Base-by-base conservation (phyloP, 2,329 filamentous ascomycete genomes). In the Hypoxylon sp. region DNA sequence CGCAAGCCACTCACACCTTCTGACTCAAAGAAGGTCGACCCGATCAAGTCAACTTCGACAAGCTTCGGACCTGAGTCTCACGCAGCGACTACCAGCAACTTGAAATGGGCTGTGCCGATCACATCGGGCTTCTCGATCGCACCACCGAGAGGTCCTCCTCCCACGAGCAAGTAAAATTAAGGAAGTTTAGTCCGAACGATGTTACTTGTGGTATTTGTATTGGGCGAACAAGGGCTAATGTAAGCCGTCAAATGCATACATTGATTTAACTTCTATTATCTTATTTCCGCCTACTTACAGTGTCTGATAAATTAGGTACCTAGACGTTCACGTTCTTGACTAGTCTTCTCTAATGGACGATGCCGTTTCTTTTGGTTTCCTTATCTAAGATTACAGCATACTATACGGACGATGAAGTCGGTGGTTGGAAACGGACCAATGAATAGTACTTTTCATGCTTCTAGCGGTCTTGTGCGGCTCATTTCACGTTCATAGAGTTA, bases 1-100 rank as follows among this genome's bases (percentile, higher is more conserved):
- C 23, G 41, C 11, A 48, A 38, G 30, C n/a, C 21, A 30, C 14
- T 60, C 32, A 50, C 56, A 32, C 32, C 34, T 19, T 41, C 32
- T 14, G 34, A 36, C 10, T 36, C n/a, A 21, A 36, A 59, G 10
- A 51, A 32, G n/a, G 19, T 10, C 19, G 14, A 28, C 17, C 21
- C 50, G 21, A 56, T 13, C 10, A 17, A 17, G 14, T 43, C 32
- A 30, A 43, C 32, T 28, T 60, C 56, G n/a, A 25, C 17, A 10
- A 32, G 6, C 30, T 23, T 2, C 9, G 21, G 21, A 43, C 38
- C 32, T 13, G n/a, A 56, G 23, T 56, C 52, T 45, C 36, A 3
- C 23, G 13, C 3, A 11, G 23, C 19, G 17, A 10, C 17, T 34
- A 17, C 14, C 17, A 41, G 1, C 10, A 10, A 1, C n/a, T 14